These are phyloP conservation scores for Tricholoma furcatifolium DNA, from an alignment of 768 basidiomycete species.

Conservation along the genomic window DNA sequence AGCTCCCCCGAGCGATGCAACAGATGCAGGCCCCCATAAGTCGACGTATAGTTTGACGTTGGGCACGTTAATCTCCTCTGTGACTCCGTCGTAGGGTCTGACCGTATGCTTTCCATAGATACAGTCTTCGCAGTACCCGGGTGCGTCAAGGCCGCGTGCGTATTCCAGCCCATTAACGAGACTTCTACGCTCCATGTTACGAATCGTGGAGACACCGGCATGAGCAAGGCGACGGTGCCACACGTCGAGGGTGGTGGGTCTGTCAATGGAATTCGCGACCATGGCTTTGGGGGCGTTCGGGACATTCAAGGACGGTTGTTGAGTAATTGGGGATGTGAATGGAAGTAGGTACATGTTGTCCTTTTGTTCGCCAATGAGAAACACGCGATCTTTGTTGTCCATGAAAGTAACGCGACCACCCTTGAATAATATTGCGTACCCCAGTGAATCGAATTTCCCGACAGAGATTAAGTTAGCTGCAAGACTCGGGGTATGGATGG, in stretches of 20 bases:
- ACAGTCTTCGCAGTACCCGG: neutral
- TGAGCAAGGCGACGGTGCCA: no score
- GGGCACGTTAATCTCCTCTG: no score
- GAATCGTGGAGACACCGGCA: neutral
- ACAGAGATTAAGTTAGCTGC: constrained; percentile 4
- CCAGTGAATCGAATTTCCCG: no score
- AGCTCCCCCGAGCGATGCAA: no score
- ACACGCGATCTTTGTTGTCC: neutral
- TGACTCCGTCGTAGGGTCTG: neutral
- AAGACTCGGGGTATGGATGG: neutral
- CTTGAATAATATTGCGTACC: neutral
- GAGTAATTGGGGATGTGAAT: neutral
- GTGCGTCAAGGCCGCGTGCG: neutral
- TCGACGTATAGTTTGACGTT: no score
- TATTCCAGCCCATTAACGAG: neutral
- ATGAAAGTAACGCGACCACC: neutral
- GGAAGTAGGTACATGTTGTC: no score
- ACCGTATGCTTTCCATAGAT: neutral
- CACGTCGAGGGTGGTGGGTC: no score
- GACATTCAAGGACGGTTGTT: neutral
- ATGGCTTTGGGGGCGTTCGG: no score
- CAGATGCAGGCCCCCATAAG: no score
- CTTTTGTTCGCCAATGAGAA: no score
- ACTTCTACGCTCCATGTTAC: neutral
- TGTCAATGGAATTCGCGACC: no score